Evolutionary conservation across 106 monocot species (phyloP), one percentile per base, ranked within the genome.

Genomic region (Dioscorea zingiberensis): DNA sequence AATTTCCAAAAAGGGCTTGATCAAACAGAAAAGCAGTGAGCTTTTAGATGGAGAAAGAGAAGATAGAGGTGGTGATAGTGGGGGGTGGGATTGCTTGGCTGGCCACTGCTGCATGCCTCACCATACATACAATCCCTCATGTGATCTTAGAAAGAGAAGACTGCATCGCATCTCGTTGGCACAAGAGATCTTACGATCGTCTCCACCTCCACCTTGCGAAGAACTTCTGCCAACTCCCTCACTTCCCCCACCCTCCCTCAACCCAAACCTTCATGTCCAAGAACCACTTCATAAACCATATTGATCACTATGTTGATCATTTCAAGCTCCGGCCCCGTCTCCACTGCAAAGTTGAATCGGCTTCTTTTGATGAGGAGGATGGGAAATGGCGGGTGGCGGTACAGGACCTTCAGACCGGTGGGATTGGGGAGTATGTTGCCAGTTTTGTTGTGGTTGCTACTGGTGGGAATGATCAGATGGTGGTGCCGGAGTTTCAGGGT

Each of bases 11-110:
- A 8, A 38, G 38, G 10, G 38, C 38, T 38, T 38, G 10, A 38
- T 38, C 38, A 38, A 6, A 0, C 38, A 38, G 9, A 38, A 38
- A 6, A 38, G 38, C 1, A 38, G 38, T 8, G 38, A 38, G 38
- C 38, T 38, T 38, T 8, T 38, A n/a, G 38, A 38, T 6, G 38
- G 4, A 38, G 38, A 38, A 38, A 10, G 10, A 38, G 38, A 38
- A 38, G 38, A 38, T 10, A 38, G 38, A 38, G 38, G 38, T 6
- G 4, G 38, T 38, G 24, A 72, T 84, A 44, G 71, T 84, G 9
- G 83, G 83, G 11, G 74, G 78, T 0, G 83, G 83, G 22, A 78
- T 63, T 12, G 57, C 83, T 2, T 78, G 83, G 1, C 71, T 84
- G 0, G 79, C 79, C 13, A 48, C 58, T 11, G 71, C 79, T 21